Evolutionary conservation across 495 filamentous ascomycete species (phyloP).

Genomic region (Aspergillus olivimuriae): DNA sequence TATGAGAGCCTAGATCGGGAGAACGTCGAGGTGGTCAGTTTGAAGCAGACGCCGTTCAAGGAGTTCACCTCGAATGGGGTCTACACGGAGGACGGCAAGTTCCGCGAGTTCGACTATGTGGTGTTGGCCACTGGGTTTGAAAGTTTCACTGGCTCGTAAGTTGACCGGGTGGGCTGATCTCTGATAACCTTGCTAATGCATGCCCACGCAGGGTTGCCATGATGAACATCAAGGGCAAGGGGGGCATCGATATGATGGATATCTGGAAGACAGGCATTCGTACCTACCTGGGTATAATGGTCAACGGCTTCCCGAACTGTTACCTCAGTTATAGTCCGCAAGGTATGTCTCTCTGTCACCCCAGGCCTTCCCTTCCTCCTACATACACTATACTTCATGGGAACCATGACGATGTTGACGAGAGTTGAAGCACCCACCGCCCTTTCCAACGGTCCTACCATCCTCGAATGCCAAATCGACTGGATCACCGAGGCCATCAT

Average conservation of each 20-base stretch:
- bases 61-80: conserved; percentile 38
- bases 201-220: conserved; percentile 38
- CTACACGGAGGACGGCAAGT: conserved; percentile 29
- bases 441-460: conserved; percentile 44
- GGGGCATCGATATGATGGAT: conserved; percentile 32
- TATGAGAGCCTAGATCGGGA: conserved; percentile 49
- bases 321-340: conserved; percentile 40
- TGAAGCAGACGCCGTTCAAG: conserved; percentile 37
- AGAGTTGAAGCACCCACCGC: conserved; percentile 40
- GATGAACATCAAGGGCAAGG: conserved; percentile 36
- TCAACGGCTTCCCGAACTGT: conserved; percentile 46
- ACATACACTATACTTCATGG: no score
- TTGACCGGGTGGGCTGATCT: conserved; percentile 11
- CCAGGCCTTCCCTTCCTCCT: no score
- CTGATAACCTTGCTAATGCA: background rate
- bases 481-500: conserved; percentile 42
- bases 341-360: background rate
- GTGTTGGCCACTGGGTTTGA: conserved; percentile 53
- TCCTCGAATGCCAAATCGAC: conserved; percentile 42
- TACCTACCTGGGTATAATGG: conserved; percentile 44
- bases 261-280: conserved; percentile 40
- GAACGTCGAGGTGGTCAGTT: conserved; percentile 47
- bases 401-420: background rate
- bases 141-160: conserved; percentile 2
- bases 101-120: conserved; percentile 45